Evolutionary conservation across 495 filamentous ascomycete species (phyloP).

Genomic region (Thermothielavioides terrestris): DNA sequence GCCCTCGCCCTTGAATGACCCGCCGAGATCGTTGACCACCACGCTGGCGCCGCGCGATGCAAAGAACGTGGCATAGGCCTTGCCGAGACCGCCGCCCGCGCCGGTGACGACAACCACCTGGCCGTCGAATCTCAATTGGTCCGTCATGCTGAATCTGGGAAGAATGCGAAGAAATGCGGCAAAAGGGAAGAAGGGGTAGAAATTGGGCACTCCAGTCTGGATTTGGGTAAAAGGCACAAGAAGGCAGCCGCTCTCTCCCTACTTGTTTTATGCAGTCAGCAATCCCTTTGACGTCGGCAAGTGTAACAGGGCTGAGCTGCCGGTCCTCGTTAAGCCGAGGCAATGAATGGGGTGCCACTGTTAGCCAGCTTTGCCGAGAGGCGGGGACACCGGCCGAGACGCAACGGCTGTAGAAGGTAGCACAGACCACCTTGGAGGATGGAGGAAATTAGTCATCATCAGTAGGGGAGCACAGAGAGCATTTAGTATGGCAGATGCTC

Average conservation of each 20-base stretch:
- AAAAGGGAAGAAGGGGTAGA: neutral
- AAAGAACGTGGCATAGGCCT: conserved; percentile 88
- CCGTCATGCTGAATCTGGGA: conserved; percentile 49
- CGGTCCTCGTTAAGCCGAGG: conserved; percentile 19
- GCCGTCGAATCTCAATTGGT: conserved; percentile 80
- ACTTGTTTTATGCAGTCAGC: too few relatives aligned
- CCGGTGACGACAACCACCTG: conserved; percentile 97
- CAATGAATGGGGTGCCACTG: conserved; percentile 11
- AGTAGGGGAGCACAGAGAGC: too few relatives aligned
- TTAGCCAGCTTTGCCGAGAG: conserved; percentile 18
- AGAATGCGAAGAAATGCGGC: conserved; percentile 3
- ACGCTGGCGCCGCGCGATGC: conserved; percentile 87
- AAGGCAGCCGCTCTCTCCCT: too few relatives aligned
- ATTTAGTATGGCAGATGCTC: too few relatives aligned
- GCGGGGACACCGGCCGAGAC: conserved; percentile 2
- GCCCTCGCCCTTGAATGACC: conserved; percentile 90
- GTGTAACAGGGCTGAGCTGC: conserved; percentile 10
- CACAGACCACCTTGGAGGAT: too few relatives aligned
- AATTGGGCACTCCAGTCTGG: too few relatives aligned
- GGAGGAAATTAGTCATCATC: too few relatives aligned
- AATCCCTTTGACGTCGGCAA: conserved; percentile 16
- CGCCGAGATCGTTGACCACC: conserved; percentile 94
- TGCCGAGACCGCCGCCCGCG: conserved; percentile 89
- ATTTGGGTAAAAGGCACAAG: too few relatives aligned
- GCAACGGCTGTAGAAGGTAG: too few relatives aligned